Evolutionary conservation across 805 yeast species (phyloP), one percentile per base, ranked within the genome.

Genomic region (Hanseniaspora vineae): DNA sequence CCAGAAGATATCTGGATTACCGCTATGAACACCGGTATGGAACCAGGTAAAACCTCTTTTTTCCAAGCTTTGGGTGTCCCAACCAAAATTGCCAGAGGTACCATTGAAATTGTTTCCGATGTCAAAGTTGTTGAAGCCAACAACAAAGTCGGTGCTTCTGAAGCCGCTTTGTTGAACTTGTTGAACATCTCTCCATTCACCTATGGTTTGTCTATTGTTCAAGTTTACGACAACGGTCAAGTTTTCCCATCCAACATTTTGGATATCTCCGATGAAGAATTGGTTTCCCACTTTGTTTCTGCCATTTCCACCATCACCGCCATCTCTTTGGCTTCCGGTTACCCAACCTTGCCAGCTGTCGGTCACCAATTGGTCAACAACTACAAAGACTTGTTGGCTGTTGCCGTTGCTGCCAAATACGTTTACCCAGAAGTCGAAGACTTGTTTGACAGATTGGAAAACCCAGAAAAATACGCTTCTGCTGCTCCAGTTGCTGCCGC

Each of bases 61-160:
- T 92, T 92, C 97, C 99, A 92, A 82, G 98, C 99, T 70, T 82
- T 92, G 67, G 97, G 97, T 86, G 96, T 92, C 67, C 98, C 98
- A 81, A 92, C 99, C 86, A 92, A 92, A 94, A 92, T 92, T 88
- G 92, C 96, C 75, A 89, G 99, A 85, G 99, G 99, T 92, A 88
- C 96, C 77, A 92, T 92, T 82, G 99, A 92, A 79, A 92, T 92
- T 75, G 88, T 87, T 72, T 74, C 84, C 64, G 98, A 92, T 69
- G 95, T 92, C 67, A 85, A 85, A 79, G 96, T 92, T 70, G 95
- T 89, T 67, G 80, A 76, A 56, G 81, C 82, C 56, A 85, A 86
- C 66, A 67, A 68, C 69, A 86, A 76, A 75, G 98, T 92, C 67
- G 99, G 99, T 78, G 95, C 90, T 66, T 92, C 98, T 65, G 99